phyloP scores from a whole-genome alignment of 176 grass and related monocot species.

The Aegilops speltoides region DNA sequence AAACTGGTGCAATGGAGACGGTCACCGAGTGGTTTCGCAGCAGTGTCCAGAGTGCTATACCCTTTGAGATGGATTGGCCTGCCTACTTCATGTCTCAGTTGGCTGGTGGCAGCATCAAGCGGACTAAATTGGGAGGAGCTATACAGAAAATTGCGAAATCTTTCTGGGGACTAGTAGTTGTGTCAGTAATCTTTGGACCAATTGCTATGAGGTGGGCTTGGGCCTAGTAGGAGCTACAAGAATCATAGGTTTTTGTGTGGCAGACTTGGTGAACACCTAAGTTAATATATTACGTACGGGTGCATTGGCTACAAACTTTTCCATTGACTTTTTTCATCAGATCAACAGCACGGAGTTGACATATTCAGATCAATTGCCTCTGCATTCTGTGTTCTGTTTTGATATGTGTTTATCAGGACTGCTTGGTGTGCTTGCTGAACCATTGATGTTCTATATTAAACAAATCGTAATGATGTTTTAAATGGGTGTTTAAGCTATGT shows the following conservation, averaged over 20 bases:
- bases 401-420: no score
- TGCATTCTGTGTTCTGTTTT: not conserved
- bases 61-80: not conserved
- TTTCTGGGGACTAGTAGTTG: not conserved
- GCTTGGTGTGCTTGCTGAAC: no score
- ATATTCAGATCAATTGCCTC: not conserved
- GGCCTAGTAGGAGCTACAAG: not conserved
- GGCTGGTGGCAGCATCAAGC: not conserved
- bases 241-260: not conserved
- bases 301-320: not conserved
- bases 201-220: not conserved
- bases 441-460: no score
- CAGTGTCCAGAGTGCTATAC: not conserved
- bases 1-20: no score
- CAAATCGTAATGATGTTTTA: no score
- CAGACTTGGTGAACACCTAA: not conserved
- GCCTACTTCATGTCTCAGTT: not conserved
- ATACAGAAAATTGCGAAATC: not conserved
- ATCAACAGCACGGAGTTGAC: not conserved
- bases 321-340: not conserved
- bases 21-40: not conserved
- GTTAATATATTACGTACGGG: not conserved
- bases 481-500: no score
- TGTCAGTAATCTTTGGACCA: not conserved
- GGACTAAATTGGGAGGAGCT: not conserved